Evolutionary conservation across 1,284 basidiomycete genomes (phyloP).

Genomic region (Termitomyces sp.): DNA sequence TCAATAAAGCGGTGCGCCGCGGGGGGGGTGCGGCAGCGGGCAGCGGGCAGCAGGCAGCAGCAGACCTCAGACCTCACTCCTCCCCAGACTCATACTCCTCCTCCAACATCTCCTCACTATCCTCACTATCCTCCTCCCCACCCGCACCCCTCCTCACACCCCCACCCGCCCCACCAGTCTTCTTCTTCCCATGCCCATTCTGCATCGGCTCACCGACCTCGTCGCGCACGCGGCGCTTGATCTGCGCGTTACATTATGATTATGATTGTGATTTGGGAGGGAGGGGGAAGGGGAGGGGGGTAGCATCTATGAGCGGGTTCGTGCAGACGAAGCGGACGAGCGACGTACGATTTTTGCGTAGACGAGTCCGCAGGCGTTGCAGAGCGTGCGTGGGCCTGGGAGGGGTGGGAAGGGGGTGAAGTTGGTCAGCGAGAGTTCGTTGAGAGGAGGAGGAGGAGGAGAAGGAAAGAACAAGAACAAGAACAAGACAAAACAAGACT

Average conservation of each 20-base stretch:
- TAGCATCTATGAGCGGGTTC: not conserved
- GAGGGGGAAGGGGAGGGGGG: not conserved
- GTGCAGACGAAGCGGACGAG: not conserved
- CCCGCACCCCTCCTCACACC: not conserved
- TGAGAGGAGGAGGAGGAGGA: too few species aligned
- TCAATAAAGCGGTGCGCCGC: not conserved
- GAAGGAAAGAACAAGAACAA: too few species aligned
- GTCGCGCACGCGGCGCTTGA: constrained; percentile 16
- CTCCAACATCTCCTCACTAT: not conserved
- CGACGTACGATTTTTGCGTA: constrained; percentile 65
- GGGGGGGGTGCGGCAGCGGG: too few species aligned
- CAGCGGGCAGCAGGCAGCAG: too few species aligned
- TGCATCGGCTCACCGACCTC: not conserved
- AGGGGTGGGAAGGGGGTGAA: too few species aligned
- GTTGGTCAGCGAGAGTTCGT: too few species aligned
- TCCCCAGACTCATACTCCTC: not conserved
- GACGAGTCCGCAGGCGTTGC: constrained; percentile 76
- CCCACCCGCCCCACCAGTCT: not conserved
- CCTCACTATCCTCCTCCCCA: not conserved
- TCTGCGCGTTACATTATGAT: too few species aligned
- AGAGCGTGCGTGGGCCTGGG: constrained; percentile 64
- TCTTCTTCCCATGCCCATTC: constrained; percentile 10
- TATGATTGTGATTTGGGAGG: too few species aligned
- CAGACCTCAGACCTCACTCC: not conserved
- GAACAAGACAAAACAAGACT: constrained; percentile 18